Base-by-base conservation (phyloP, 352 stramenopile species). In the Pythium angustatum region DNA sequence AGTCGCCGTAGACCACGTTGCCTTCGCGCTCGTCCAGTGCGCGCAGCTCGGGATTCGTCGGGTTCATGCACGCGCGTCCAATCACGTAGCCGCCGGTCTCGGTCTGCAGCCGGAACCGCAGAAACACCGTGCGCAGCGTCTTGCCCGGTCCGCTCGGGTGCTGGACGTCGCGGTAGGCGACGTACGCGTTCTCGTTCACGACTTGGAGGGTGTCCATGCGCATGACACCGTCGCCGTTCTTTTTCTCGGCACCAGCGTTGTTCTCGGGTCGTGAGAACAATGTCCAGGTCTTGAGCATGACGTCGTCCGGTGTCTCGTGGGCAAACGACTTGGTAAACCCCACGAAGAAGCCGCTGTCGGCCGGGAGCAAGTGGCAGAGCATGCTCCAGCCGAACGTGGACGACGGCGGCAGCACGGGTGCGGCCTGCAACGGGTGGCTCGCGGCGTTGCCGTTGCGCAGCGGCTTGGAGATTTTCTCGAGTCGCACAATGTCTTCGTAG, bases 31-130 rank as follows among this genome's bases (percentile, higher is more conserved):
- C 34, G 36, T 72, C 57, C 3, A 75, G 38, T 30, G 63, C 34
- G 22, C 78, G 76, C 40, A 84, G 56, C 24, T 69, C 62, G 1
- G 71, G 47, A 21, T 59, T 64, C 14, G 52, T 76, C 24, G 81
- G 81, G 57, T 88, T 90, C 61, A 90, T 71, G 2, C 75, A 85
- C 59, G 78, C 69, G 21, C 77, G 77, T 2, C 81, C 81, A 21
- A 88, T 85, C 44, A 87, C 79, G 58, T 76, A 90, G 17, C 75
- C 49, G 34, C 58, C 77, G 24, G 72, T 67, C 41, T 66, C 57
- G 21, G 73, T 76, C 44, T 76, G 61, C 19, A 76, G 36, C n/a
- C 69, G 53, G 50, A 80, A 78, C 5, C 72, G 56, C 36, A 74
- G 61, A 28, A 75, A 76, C 40, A 76, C 53, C 3, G 69, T 78